Conservation (phyloP, 345 rosid genomes). For the Trapa bicornis region DNA sequence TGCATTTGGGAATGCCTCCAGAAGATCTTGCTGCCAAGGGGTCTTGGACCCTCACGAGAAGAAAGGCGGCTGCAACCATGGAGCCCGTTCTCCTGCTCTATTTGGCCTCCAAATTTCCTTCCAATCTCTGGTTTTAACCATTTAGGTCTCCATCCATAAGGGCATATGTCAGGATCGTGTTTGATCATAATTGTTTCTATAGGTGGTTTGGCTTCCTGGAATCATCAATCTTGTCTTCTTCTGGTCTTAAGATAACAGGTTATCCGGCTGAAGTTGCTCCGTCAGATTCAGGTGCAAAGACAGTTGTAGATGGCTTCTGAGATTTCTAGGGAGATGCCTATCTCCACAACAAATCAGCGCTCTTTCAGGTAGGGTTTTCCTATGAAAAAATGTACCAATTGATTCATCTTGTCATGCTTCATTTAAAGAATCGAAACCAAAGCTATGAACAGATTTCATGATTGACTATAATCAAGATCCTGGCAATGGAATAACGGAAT, state of each 20-base stretch:
- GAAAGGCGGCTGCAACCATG: slow-evolving; percentile 1
- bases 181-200: neutral
- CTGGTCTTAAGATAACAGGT: neutral
- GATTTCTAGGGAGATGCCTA: neutral
- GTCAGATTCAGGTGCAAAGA: neutral
- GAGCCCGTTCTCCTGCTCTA: neutral
- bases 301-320: slow-evolving; percentile 3
- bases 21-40: neutral
- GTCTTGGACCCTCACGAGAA: slow-evolving; percentile 2
- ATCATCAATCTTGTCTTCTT: neutral
- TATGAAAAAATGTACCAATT: neutral
- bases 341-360: neutral
- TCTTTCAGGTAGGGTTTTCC: neutral
- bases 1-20: neutral
- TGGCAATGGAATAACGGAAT: no score
- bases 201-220: neutral
- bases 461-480: neutral
- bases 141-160: neutral
- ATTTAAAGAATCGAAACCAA: neutral
- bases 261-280: neutral
- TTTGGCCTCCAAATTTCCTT: neutral
- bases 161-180: neutral
- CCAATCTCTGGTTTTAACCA: neutral
- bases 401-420: neutral
- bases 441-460: neutral